Evolutionary conservation across 345 rosid genomes (phyloP).

Genomic region (Acer campestre): DNA sequence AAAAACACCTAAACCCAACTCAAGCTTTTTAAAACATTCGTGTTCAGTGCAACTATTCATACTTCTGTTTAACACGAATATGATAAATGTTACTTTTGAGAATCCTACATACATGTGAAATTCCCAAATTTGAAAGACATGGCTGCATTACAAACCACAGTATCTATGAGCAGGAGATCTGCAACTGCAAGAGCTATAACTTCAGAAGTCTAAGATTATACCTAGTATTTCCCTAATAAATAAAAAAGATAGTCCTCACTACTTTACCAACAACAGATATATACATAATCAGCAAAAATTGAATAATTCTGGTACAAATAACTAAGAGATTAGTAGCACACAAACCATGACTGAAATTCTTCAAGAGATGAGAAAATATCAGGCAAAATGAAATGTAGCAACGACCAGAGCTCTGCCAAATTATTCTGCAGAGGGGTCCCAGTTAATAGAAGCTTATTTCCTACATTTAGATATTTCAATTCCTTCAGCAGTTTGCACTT

Average conservation of each 20-base stretch:
- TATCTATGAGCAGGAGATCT: background rate
- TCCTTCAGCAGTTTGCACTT: constrained; percentile 80
- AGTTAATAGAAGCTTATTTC: constrained; percentile 85
- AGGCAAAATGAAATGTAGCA: constrained; percentile 90
- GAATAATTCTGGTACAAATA: background rate
- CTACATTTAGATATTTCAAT: constrained; percentile 51
- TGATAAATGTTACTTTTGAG: background rate
- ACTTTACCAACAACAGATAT: background rate
- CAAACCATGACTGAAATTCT: constrained; percentile 95
- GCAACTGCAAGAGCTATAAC: background rate
- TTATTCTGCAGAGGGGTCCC: constrained; percentile 98
- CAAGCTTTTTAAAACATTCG: no score
- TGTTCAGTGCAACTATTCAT: background rate
- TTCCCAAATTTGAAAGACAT: background rate
- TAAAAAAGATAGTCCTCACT: background rate
- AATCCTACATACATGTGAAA: background rate
- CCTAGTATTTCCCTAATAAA: background rate
- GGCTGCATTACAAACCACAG: background rate
- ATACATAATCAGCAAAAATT: background rate
- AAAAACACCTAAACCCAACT: no score
- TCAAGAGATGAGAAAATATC: constrained; percentile 91
- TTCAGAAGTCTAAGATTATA: background rate
- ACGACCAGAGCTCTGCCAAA: constrained; percentile 96
- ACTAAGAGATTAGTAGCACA: background rate
- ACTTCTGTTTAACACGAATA: background rate